Conservation (phyloP, 768 basidiomycete genomes). For the Pisolithus albus region DNA sequence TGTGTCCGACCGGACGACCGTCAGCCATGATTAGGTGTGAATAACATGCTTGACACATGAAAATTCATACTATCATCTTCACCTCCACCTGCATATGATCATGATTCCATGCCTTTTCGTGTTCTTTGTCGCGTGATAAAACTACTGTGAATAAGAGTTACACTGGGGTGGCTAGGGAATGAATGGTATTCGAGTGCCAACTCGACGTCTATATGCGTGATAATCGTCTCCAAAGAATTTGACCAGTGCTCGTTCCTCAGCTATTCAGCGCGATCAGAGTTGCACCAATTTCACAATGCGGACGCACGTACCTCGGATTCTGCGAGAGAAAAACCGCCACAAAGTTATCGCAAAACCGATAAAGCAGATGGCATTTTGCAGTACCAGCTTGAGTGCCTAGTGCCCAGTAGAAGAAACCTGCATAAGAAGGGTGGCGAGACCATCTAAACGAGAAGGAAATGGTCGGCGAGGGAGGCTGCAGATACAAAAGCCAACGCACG, state of each 20-base stretch:
- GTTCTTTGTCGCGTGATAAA: conserved; percentile 1
- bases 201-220: conserved; percentile 60
- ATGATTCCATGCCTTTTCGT: conserved; percentile 15
- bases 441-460: conserved; percentile 9
- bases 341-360: conserved; percentile 58
- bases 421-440: conserved; percentile 93
- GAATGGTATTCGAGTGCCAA: conserved; percentile 87
- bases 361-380: conserved; percentile 80
- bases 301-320: conserved; percentile 64
- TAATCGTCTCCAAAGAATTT: conserved; percentile 91
- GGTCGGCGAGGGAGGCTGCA: background rate
- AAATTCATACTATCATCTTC: conserved; percentile 16
- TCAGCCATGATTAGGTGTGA: conserved; percentile 35
- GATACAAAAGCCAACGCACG: conserved; percentile 42
- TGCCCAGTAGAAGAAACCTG: conserved; percentile 98
- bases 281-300: background rate
- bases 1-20: conserved; percentile 73
- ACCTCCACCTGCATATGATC: conserved; percentile 23
- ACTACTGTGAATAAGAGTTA: background rate
- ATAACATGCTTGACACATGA: conserved; percentile 4
- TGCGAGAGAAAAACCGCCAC: conserved; percentile 80
- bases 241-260: conserved; percentile 72
- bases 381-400: conserved; percentile 88
- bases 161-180: conserved; percentile 44
- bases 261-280: conserved; percentile 34